A percentile compares a stretch with the other conserved stretches of the same genome.
phyloP scores from a whole-genome alignment of 2,329 filamentous ascomycete species.

The Aspergillus pseudotamarii region DNA sequence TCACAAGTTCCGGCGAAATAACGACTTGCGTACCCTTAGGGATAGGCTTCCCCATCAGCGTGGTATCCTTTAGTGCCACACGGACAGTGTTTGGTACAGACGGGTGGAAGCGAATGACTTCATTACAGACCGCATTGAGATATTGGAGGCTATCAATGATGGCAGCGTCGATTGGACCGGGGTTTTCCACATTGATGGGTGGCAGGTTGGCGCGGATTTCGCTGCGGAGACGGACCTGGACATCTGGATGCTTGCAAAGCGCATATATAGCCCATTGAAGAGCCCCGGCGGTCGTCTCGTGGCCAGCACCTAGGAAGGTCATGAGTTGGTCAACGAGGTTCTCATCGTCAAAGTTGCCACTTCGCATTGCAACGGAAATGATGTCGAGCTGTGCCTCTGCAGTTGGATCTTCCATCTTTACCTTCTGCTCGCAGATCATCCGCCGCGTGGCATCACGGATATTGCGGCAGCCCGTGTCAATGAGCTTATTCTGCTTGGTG shows the following conservation, averaged over 20 bases:
- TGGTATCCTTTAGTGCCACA: background rate
- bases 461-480: background rate
- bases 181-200: background rate
- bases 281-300: background rate
- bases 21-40: background rate
- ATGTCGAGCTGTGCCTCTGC: background rate
- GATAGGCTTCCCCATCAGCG: background rate
- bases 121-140: background rate
- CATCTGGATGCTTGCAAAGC: background rate
- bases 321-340: background rate
- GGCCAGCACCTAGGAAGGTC: background rate
- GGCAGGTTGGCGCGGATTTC: background rate
- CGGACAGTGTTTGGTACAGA: background rate
- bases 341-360: background rate
- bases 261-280: background rate
- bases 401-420: background rate
- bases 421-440: background rate
- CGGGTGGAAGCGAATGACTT: background rate
- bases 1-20: background rate
- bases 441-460: background rate
- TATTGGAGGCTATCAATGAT: background rate
- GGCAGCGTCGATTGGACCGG: background rate
- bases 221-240: background rate
- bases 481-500: background rate
- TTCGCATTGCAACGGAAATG: background rate